Conservation (phyloP, 805 yeast species). For the Saccharomyces paradoxus region DNA sequence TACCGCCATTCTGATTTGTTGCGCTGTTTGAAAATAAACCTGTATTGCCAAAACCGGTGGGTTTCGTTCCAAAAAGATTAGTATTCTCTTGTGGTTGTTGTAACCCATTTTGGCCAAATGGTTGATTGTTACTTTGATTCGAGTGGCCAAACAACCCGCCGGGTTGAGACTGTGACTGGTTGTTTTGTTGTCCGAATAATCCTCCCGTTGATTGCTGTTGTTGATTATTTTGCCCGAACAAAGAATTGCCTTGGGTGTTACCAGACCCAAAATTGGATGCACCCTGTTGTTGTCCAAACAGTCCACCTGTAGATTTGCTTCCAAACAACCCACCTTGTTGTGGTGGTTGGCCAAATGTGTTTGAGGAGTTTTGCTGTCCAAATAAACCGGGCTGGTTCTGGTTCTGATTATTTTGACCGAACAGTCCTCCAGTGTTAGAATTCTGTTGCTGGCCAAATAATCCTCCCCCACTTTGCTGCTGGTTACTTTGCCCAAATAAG, state of each 20-base stretch:
- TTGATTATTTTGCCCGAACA: conserved; percentile 29
- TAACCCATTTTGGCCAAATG: conserved; percentile 30
- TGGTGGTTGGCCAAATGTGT: conserved; percentile 6
- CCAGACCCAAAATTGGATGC: conserved; percentile 3
- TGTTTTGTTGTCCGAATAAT: conserved; percentile 33
- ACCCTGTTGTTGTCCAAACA: conserved; percentile 28
- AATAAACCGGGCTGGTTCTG: neutral
- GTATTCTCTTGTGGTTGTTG: conserved; percentile 17
- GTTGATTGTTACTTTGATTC: conserved; percentile 8
- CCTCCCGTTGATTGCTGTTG: conserved; percentile 27
- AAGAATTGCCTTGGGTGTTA: conserved; percentile 11
- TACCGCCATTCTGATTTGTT: conserved; percentile 21
- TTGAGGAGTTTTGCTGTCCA: conserved; percentile 3
- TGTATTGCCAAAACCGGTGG: conserved; percentile 12
- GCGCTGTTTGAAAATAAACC: conserved; percentile 32
- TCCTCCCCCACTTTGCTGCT: conserved; percentile 15
- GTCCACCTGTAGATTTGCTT: conserved; percentile 28
- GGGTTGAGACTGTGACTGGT: conserved; percentile 10
- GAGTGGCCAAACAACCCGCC: conserved; percentile 30
- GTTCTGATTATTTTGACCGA: conserved; percentile 19
- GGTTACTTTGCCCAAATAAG: conserved; percentile 26
- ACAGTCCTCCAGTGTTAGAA: conserved; percentile 24
- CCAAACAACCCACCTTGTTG: conserved; percentile 35
- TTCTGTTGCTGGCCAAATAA: conserved; percentile 16
- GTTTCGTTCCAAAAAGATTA: conserved; percentile 37